Evolutionary conservation across 768 basidiomycete species (phyloP).

Genomic region (Tulasnella sp.): DNA sequence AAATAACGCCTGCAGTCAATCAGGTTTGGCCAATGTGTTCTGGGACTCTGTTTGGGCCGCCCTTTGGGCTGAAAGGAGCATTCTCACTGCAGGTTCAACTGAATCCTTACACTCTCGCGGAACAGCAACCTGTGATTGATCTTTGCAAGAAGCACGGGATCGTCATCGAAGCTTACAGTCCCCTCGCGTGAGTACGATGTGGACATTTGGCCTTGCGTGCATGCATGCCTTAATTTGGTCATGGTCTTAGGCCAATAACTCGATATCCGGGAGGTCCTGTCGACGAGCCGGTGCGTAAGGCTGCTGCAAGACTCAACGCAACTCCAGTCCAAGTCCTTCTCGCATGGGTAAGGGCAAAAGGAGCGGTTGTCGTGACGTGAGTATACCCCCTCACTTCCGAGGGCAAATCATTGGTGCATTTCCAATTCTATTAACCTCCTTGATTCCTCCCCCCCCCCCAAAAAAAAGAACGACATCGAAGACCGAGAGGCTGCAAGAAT

Average conservation of each 20-base stretch:
- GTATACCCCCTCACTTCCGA: conserved; percentile 32
- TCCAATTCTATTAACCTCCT: not conserved
- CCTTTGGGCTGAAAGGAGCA: not conserved
- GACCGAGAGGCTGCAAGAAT: conserved; percentile 59
- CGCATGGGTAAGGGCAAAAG: conserved; percentile 64
- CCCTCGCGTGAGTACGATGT: conserved; percentile 51
- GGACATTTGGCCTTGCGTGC: not conserved
- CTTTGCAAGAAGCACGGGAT: conserved; percentile 56
- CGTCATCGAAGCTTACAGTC: conserved; percentile 62
- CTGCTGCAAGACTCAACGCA: conserved; percentile 52
- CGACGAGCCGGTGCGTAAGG: conserved; percentile 50
- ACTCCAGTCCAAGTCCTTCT: conserved; percentile 63
- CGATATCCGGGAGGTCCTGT: conserved; percentile 58
- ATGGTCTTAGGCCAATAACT: conserved; percentile 52
- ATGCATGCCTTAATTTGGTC: too few species aligned
- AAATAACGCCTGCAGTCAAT: conserved; percentile 62
- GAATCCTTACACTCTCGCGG: conserved; percentile 67
- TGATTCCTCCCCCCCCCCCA: not conserved
- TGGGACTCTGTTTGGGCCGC: not conserved
- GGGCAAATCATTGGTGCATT: not conserved
- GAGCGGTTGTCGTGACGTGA: conserved; percentile 64
- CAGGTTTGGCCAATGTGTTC: conserved; percentile 50
- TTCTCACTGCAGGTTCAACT: conserved; percentile 50
- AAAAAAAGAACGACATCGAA: conserved; percentile 64
- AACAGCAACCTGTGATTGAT: conserved; percentile 53